Evolutionary conservation across 768 basidiomycete genomes (phyloP).

Genomic region (Tylopilus plumbeoviolaceoides): DNA sequence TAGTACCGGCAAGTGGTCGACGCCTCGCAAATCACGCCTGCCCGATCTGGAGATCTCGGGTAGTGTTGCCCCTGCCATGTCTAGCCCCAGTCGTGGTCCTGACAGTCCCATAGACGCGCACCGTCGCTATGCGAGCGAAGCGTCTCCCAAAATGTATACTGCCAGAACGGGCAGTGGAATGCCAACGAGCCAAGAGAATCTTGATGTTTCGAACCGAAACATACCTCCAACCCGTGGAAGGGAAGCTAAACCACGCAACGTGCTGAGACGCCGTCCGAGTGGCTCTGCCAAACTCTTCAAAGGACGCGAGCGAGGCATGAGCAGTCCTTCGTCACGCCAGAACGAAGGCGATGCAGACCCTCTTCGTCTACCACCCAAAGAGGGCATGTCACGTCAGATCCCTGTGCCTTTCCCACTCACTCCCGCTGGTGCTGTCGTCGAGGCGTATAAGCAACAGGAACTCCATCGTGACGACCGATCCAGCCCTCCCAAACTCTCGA

Average conservation of each 20-base stretch:
- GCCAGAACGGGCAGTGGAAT: not conserved
- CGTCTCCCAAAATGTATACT: constrained; percentile 2
- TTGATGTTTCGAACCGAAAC: constrained; percentile 7
- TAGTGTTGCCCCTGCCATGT: constrained; percentile 1
- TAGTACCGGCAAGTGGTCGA: constrained; percentile 9
- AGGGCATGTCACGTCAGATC: not conserved
- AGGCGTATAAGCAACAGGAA: constrained; percentile 47
- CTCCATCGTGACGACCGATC: constrained; percentile 13
- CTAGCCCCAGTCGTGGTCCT: not conserved
- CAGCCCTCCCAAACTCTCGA: constrained; percentile 18
- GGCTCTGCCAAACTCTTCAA: constrained; percentile 21
- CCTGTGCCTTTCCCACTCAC: constrained; percentile 29
- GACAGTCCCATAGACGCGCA: constrained; percentile 11
- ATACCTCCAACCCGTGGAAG: not conserved
- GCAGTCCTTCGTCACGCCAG: constrained; percentile 3
- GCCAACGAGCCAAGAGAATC: constrained; percentile 13
- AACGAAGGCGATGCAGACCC: not conserved
- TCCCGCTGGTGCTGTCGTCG: constrained; percentile 43
- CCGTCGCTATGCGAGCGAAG: constrained; percentile 20
- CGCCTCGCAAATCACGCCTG: constrained; percentile 19
- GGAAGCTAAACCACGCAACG: constrained; percentile 26
- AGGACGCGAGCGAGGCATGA: constrained; percentile 13
- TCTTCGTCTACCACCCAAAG: not conserved
- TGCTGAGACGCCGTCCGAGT: constrained; percentile 31
- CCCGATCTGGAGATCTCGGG: constrained; percentile 23